These are phyloP conservation scores for Hapsidospora chrysogenum DNA, from an alignment of 495 filamentous ascomycete species.

Conservation along the genomic window DNA sequence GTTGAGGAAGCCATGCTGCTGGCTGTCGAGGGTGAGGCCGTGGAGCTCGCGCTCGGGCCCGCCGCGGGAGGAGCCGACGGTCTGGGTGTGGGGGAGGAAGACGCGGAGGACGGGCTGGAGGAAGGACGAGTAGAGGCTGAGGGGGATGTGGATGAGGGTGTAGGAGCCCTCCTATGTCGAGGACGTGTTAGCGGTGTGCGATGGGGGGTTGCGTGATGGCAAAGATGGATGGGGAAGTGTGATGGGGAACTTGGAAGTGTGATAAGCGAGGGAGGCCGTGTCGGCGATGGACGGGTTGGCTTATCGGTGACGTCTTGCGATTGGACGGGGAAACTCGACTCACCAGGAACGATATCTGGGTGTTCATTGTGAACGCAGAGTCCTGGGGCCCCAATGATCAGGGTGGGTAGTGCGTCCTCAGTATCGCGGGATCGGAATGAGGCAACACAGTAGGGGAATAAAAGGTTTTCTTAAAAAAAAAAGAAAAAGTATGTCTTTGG, in stretches of 20 bases:
- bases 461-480: too few relatives aligned
- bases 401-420: too few relatives aligned
- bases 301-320: too few relatives aligned
- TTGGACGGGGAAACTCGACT: too few relatives aligned
- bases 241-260: too few relatives aligned
- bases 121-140: slow-evolving; percentile 65
- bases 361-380: slow-evolving; percentile 36
- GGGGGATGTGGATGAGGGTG: slow-evolving; percentile 79
- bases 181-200: slow-evolving; percentile 1
- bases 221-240: neutral
- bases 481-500: too few relatives aligned
- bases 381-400: too few relatives aligned
- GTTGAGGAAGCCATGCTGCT: slow-evolving; percentile 71
- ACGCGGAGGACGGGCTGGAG: slow-evolving; percentile 70
- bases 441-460: too few relatives aligned
- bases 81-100: slow-evolving; percentile 47
- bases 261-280: too few relatives aligned
- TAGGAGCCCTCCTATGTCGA: slow-evolving; percentile 60
- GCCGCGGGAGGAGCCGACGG: slow-evolving; percentile 11
- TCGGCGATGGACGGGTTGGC: too few relatives aligned
- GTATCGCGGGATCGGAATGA: too few relatives aligned
- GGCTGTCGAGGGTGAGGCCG: slow-evolving; percentile 20
- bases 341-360: slow-evolving; percentile 40
- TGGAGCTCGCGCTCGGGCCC: slow-evolving; percentile 16
- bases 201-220: neutral